Evolutionary conservation across 306 rosid genomes (phyloP).

Genomic region (Prunus campanulata): DNA sequence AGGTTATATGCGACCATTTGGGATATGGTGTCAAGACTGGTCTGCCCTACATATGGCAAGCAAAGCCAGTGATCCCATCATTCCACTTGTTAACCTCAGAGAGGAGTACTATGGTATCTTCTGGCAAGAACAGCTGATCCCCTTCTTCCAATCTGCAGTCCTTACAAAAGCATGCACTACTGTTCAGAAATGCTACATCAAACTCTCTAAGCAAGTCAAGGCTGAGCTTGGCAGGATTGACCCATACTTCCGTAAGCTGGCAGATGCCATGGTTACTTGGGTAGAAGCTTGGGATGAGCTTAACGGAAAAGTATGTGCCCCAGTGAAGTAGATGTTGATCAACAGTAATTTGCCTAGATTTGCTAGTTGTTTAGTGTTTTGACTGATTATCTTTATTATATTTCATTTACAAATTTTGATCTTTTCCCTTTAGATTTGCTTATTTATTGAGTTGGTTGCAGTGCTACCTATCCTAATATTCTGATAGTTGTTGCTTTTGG

Average conservation of each 20-base stretch:
- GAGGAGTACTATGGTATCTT: conserved; percentile 86
- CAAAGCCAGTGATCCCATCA: conserved; percentile 80
- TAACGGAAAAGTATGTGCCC: conserved; percentile 31
- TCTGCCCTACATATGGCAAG: conserved; percentile 93
- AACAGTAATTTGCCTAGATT: not conserved
- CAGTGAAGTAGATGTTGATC: conserved; percentile 33
- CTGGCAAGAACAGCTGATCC: conserved; percentile 89
- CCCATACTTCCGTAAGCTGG: conserved; percentile 68
- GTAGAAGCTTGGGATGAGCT: conserved; percentile 91
- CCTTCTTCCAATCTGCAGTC: conserved; percentile 64
- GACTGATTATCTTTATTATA: not conserved
- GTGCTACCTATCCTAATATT: not conserved
- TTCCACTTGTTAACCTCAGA: conserved; percentile 54
- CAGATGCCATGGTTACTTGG: conserved; percentile 92
- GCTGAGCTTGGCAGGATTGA: conserved; percentile 59
- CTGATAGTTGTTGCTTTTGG: too few relatives aligned
- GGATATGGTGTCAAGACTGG: conserved; percentile 86
- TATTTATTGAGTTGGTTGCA: not conserved
- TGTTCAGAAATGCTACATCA: conserved; percentile 76
- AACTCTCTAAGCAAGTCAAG: conserved; percentile 81
- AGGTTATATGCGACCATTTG: conserved; percentile 87
- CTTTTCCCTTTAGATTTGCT: too few relatives aligned
- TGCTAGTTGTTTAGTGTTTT: not conserved
- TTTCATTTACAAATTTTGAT: not conserved
- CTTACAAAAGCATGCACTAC: conserved; percentile 65